Evolutionary conservation across 805 yeast genomes (phyloP).

Genomic region (Candida germanica): DNA sequence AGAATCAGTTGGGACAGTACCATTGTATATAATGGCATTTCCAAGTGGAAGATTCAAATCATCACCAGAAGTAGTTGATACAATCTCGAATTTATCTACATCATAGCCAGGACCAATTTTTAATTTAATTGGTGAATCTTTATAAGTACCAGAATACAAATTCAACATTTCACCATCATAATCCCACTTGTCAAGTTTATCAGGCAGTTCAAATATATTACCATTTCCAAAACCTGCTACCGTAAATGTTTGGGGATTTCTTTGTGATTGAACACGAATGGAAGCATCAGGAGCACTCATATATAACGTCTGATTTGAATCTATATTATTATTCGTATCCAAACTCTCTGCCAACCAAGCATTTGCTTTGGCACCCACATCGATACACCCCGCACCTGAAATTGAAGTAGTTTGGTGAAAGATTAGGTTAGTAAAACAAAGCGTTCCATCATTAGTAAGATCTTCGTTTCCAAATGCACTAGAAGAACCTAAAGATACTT

Average conservation of each 20-base stretch:
- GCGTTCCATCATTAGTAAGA: slow-evolving; percentile 18
- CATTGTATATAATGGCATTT: slow-evolving; percentile 13
- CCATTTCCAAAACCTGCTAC: slow-evolving; percentile 21
- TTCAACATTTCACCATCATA: slow-evolving; percentile 10
- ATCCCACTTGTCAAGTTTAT: background rate
- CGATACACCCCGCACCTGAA: slow-evolving; percentile 19
- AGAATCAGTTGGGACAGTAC: slow-evolving; percentile 12
- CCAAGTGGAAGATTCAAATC: slow-evolving; percentile 11
- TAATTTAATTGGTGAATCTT: slow-evolving; percentile 8
- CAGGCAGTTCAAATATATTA: slow-evolving; percentile 15
- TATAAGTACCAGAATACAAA: background rate
- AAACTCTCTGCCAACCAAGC: slow-evolving; percentile 9
- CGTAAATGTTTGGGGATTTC: slow-evolving; percentile 15
- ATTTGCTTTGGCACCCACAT: slow-evolving; percentile 11
- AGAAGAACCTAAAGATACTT: slow-evolving; percentile 14
- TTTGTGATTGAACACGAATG: slow-evolving; percentile 13
- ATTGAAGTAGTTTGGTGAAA: slow-evolving; percentile 15
- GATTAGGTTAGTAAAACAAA: slow-evolving; percentile 21
- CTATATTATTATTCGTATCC: slow-evolving; percentile 8
- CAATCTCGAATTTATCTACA: slow-evolving; percentile 4
- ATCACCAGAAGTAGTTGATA: slow-evolving; percentile 11
- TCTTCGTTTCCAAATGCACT: slow-evolving; percentile 12
- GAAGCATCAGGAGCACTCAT: slow-evolving; percentile 16
- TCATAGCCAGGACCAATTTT: slow-evolving; percentile 21
- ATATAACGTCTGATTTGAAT: slow-evolving; percentile 16